phyloP scores from a whole-genome alignment of 1,139 yeast genomes.

The Saccharomycopsis crataegensis region DNA sequence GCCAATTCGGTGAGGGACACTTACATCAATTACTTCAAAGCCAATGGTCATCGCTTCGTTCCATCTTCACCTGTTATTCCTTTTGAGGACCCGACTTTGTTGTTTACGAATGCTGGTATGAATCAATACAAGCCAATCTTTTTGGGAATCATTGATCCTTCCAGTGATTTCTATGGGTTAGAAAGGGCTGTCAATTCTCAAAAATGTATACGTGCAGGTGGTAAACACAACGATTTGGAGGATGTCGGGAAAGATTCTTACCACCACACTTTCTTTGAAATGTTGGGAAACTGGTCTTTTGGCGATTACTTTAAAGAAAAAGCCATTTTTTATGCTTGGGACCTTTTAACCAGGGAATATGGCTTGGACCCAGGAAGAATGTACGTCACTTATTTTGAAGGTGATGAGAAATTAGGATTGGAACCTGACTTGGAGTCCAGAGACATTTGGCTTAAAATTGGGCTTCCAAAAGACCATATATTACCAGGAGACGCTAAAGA shows the following conservation, averaged over 20 bases:
- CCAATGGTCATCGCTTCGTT: slow-evolving; percentile 65
- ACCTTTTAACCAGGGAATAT: slow-evolving; percentile 74
- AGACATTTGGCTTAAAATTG: slow-evolving; percentile 73
- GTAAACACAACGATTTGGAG: slow-evolving; percentile 96
- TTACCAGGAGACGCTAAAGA: slow-evolving; percentile 85
- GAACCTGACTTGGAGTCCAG: slow-evolving; percentile 93
- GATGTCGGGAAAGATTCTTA: slow-evolving; percentile 97
- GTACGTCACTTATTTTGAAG: slow-evolving; percentile 93
- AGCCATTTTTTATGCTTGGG: slow-evolving; percentile 88
- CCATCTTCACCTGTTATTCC: slow-evolving; percentile 95
- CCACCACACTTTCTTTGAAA: slow-evolving; percentile 96
- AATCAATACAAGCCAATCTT: slow-evolving; percentile 97
- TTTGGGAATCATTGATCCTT: slow-evolving; percentile 93
- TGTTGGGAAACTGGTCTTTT: slow-evolving; percentile 99
- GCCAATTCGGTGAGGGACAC: slow-evolving; percentile 78
- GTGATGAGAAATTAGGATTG: slow-evolving; percentile 75
- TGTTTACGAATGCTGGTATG: slow-evolving; percentile 98
- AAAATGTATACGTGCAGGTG: slow-evolving; percentile 98
- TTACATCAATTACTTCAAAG: slow-evolving; percentile 72
- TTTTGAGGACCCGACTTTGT: slow-evolving; percentile 91
- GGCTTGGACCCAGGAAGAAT: slow-evolving; percentile 71
- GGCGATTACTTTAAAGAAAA: slow-evolving; percentile 97
- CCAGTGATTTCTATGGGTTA: slow-evolving; percentile 74
- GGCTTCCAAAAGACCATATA: slow-evolving; percentile 87
- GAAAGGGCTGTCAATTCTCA: slow-evolving; percentile 93